Base-by-base conservation (phyloP, 345 rosid genomes). In the Capsella bursapastoris region DNA sequence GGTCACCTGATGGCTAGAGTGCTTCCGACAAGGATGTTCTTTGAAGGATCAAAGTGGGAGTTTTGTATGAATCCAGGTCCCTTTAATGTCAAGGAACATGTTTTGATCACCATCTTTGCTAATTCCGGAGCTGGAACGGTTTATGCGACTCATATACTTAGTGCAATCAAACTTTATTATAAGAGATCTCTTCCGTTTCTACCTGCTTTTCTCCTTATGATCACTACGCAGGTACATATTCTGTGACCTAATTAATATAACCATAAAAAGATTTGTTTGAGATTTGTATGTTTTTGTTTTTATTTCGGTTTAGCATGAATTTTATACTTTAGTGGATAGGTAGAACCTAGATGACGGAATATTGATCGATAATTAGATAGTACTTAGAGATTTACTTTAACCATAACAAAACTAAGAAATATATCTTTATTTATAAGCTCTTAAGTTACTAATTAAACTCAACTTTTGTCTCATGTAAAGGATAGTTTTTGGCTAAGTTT, bases 11-110 rank as follows among this genome's bases (percentile, higher is more conserved):
- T 92, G 93, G 93, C 97, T 14, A 68, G 57, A 45, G 35, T 80
- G 1, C 76, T 92, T 45, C 87, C 96, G 0, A 71, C 66, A 6
- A 74, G 81, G 0, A 38, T 27, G 6, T 83, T 79, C 61, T 84
- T 92, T 6, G 15, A 83, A 61, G 90, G 87, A 7, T 79, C 86
- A 1, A 77, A 38, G 13, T 89, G 72, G 70, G 86, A 80, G 81
- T 93, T 89, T 65, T 29, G 79, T 1, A 13, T 93, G 83, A 93
- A 93, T 62, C 91, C 93, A 0, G 98, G 93, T 18, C 93, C 97
- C 3, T 93, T 93, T 67, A 89, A 89, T 57, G 61, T 90, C 8
- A 93, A 93, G 70, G 98, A 93, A 65, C 98, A 93, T 70, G 98
- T 93, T 12, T 64, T 93, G 82, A 93, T 93, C 61, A 89, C 96